These are phyloP conservation scores for Sporothrix euskadiensis DNA, from an alignment of 2,329 filamentous ascomycete genomes.

Conservation along the genomic window DNA sequence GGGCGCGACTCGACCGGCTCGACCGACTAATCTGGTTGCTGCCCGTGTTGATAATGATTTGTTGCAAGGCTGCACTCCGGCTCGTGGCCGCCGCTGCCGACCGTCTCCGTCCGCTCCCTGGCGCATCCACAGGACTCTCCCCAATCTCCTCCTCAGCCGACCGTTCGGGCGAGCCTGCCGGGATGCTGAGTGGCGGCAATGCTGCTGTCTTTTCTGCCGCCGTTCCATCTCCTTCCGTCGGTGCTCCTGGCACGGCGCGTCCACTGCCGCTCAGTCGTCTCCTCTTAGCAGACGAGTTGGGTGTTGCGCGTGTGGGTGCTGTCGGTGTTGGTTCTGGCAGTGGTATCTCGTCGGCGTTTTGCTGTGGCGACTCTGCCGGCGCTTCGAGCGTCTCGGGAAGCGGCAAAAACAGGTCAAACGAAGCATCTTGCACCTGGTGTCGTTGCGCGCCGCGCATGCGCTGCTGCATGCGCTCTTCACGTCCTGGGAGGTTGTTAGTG, in stretches of 20 bases:
- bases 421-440: conserved; percentile 60
- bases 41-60: conserved; percentile 40
- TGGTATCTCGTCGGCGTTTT: not conserved
- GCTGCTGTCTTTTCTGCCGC: not conserved
- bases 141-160: conserved; percentile 47
- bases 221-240: not conserved
- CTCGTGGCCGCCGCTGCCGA: conserved; percentile 41
- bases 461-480: conserved; percentile 63
- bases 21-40: conserved; percentile 31
- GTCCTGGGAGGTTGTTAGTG: conserved; percentile 42
- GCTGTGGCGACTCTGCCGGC: conserved; percentile 25
- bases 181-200: not conserved
- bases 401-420: conserved; percentile 55
- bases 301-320: conserved; percentile 39
- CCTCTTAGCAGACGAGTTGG: conserved; percentile 53
- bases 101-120: conserved; percentile 56
- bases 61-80: conserved; percentile 43
- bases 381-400: conserved; percentile 31
- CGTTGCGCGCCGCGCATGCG: conserved; percentile 64
- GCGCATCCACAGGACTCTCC: conserved; percentile 57
- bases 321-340: conserved; percentile 17
- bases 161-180: not conserved
- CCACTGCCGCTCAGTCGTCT: conserved; percentile 40
- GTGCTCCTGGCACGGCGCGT: not conserved
- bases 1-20: conserved; percentile 5